Evolutionary conservation across 139 green algal genomes (phyloP), one percentile per base, ranked within the genome.

Genomic region (Axilococcus clingmanii): DNA sequence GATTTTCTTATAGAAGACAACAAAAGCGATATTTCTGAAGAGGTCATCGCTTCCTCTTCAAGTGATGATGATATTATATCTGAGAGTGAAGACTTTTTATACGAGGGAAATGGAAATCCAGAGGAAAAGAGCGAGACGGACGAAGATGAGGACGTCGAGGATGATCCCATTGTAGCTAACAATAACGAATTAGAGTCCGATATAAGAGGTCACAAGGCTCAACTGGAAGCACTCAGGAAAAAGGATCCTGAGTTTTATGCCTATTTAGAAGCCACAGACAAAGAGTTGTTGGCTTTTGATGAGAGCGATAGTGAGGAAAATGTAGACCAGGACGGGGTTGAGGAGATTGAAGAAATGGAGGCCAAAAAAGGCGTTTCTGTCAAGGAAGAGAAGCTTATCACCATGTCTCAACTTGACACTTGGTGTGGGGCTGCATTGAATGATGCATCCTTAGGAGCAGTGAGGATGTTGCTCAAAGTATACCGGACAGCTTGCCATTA

Each of bases 191-290:
- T 84, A 23, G 48, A 59, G 24, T 51, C 49, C 9, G 80, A 86
- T 55, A 63, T 82, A 23, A 37, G n/a, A 6, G 35, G 45, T 19
- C 79, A 88, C 62, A 81, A 80, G 55, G 57, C 73, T 20, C 53
- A 96, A 70, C 76, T 97, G 31, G 84, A 94, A 48, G 67, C 73
- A 3, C 70, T 97, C 31, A 69, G 58, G 64, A 32, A 81, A 65
- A 71, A 73, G 59, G 90, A 97, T 62, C 89, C 89, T 8, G 90
- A 95, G 66, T 97, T 97, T 67, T 97, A 90, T 57, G 66, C 77
- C 12, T 94, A 87, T 48, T 62, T 88, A 29, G 29, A 55, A 67
- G 66, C 86, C 17, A 84, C 83, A 3, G 90, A 97, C 55, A 52
- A 85, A 28, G 75, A 85, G 25, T 69, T 97, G 54, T 68, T 97